Percentiles rank a stretch among this genome's conserved stretches.
These are phyloP conservation scores for Tillandsia leiboldiana DNA, from an alignment of 176 grass and related monocot species.

Conservation along the genomic window DNA sequence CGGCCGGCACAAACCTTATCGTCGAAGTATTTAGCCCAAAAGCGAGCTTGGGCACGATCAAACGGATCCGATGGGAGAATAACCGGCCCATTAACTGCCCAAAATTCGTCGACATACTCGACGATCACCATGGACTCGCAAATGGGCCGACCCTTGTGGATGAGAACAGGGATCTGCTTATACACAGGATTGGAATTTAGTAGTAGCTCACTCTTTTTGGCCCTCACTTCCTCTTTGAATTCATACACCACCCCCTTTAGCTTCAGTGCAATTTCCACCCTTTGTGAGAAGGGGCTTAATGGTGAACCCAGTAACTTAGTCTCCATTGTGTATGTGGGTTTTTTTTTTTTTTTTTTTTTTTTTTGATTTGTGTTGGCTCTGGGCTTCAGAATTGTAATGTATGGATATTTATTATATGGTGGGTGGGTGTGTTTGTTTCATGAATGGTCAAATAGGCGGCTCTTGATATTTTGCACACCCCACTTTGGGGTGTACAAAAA, in stretches of 20 bases:
- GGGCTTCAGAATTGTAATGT: no score
- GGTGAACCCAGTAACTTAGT: conserved; percentile 28
- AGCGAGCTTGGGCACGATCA: conserved; percentile 10
- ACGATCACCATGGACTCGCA: conserved; percentile 3
- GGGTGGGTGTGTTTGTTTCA: no score
- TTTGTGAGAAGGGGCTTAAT: conserved; percentile 24
- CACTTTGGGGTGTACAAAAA: no score
- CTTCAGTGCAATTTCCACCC: conserved; percentile 15
- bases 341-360: no score
- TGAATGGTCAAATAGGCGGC: no score
- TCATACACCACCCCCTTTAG: conserved; percentile 28
- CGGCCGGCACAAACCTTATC: conserved; percentile 8
- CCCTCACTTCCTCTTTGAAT: conserved; percentile 24
- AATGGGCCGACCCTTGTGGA: not conserved
- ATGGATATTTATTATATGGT: no score
- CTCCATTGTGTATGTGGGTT: conserved; percentile 1
- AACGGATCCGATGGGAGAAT: conserved; percentile 10
- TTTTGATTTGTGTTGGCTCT: no score
- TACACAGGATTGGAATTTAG: no score
- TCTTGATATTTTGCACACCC: no score
- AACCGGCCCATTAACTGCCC: not conserved
- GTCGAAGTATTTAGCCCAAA: conserved; percentile 11
- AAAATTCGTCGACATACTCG: not conserved
- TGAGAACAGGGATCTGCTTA: conserved; percentile 13
- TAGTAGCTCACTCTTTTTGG: conserved; percentile 25